Conservation (phyloP, 2,329 filamentous ascomycete genomes). For the Alternaria sp. region DNA sequence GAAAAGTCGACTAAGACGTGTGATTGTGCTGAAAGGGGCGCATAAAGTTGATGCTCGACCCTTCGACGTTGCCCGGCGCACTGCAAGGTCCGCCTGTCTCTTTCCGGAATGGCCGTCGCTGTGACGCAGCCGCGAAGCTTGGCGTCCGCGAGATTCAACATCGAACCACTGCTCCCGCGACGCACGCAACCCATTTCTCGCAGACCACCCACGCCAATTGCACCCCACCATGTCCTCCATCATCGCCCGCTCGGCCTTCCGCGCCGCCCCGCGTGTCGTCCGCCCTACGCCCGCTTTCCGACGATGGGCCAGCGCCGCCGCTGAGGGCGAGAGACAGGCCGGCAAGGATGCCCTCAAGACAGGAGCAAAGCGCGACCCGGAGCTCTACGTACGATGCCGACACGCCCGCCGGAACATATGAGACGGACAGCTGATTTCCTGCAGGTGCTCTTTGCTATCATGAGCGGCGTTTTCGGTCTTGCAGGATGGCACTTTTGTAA, state of each 20-base stretch:
- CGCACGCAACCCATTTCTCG: slow-evolving; percentile 25
- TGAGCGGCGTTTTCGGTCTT: slow-evolving; percentile 86
- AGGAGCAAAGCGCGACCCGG: slow-evolving; percentile 74
- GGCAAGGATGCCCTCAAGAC: slow-evolving; percentile 63
- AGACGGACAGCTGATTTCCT: slow-evolving; percentile 33
- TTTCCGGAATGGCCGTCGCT: slow-evolving; percentile 15
- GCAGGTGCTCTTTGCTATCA: slow-evolving; percentile 89
- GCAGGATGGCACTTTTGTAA: slow-evolving; percentile 90
- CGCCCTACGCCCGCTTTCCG: slow-evolving; percentile 46
- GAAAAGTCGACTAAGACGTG: slow-evolving; percentile 7
- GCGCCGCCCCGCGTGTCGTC: slow-evolving; percentile 57
- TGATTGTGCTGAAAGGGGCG: slow-evolving; percentile 26
- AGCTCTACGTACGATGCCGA: slow-evolving; percentile 70
- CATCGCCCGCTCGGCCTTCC: slow-evolving; percentile 55
- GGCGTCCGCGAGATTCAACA: slow-evolving; percentile 26
- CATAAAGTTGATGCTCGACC: slow-evolving; percentile 23
- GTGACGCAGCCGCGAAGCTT: slow-evolving; percentile 28
- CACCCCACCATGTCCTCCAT: slow-evolving; percentile 56
- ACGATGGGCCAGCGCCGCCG: slow-evolving; percentile 50
- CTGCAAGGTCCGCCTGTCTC: slow-evolving; percentile 25
- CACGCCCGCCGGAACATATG: not conserved
- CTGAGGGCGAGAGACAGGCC: slow-evolving; percentile 56
- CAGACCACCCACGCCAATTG: slow-evolving; percentile 8
- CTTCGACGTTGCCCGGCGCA: slow-evolving; percentile 11
- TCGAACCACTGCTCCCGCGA: slow-evolving; percentile 27